These are phyloP conservation scores for Fraxinus quadrangulata DNA, from an alignment of 257 asterid genomes.

Conservation along the genomic window DNA sequence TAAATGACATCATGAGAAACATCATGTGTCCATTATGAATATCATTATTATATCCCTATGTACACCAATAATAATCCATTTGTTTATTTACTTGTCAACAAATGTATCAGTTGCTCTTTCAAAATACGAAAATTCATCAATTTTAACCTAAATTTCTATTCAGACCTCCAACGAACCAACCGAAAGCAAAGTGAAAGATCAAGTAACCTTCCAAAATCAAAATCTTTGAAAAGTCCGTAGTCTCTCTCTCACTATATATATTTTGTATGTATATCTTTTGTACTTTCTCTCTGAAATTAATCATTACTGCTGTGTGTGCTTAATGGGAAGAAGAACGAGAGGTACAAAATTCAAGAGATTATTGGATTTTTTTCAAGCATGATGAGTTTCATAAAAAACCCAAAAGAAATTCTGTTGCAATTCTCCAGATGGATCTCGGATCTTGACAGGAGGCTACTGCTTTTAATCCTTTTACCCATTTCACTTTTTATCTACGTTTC, in stretches of 20 bases:
- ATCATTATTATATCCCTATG: too few species aligned
- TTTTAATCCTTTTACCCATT: slow-evolving; percentile 51
- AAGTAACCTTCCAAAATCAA: not conserved
- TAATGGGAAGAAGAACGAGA: slow-evolving; percentile 24
- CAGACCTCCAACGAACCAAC: not conserved
- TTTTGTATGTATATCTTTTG: not conserved
- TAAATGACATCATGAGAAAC: too few species aligned
- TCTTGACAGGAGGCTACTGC: slow-evolving; percentile 59
- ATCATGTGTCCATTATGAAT: too few species aligned
- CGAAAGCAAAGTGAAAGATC: not conserved
- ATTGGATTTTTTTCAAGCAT: not conserved
- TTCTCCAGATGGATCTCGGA: slow-evolving; percentile 50
- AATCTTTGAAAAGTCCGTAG: not conserved
- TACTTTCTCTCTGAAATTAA: not conserved
- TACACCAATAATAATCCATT: too few species aligned
- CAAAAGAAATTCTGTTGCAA: slow-evolving; percentile 43
- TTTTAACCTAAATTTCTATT: too few species aligned
- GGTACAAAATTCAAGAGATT: slow-evolving; percentile 12
- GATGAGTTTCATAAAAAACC: slow-evolving; percentile 34
- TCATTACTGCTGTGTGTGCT: not conserved
- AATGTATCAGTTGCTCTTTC: too few species aligned
- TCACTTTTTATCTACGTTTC: slow-evolving; percentile 49
- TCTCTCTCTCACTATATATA: not conserved
- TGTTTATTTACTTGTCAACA: too few species aligned
- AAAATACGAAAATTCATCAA: too few species aligned